Evolutionary conservation across 2,329 filamentous ascomycete genomes (phyloP).

Genomic region (Purpureocillium takamizusanense): DNA sequence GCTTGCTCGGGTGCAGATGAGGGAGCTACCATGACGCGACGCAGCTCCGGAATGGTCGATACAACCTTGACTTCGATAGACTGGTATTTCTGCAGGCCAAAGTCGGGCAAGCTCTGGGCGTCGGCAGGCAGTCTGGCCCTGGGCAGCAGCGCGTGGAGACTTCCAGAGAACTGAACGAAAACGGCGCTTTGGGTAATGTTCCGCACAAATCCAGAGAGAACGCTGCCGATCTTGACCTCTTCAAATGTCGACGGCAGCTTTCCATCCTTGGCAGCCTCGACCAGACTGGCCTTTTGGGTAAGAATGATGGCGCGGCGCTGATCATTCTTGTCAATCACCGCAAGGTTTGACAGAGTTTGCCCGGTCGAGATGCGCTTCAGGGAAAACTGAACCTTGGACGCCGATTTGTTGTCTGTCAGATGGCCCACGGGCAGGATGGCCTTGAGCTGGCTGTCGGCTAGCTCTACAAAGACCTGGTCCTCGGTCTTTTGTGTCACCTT

Average conservation of each 20-base stretch:
- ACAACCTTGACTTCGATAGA: slow-evolving; percentile 64
- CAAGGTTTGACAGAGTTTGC: slow-evolving; percentile 71
- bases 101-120: slow-evolving; percentile 57
- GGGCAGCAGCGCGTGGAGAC: slow-evolving; percentile 68
- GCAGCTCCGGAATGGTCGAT: slow-evolving; percentile 60
- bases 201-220: slow-evolving; percentile 71
- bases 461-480: slow-evolving; percentile 67
- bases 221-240: slow-evolving; percentile 59
- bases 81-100: slow-evolving; percentile 71
- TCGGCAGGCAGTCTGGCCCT: slow-evolving; percentile 70
- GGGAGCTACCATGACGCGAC: slow-evolving; percentile 54
- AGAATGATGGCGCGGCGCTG: slow-evolving; percentile 67
- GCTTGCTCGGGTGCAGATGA: slow-evolving; percentile 36
- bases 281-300: slow-evolving; percentile 73
- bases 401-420: slow-evolving; percentile 79
- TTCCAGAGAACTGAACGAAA: slow-evolving; percentile 81
- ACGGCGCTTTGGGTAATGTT: slow-evolving; percentile 75
- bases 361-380: slow-evolving; percentile 78
- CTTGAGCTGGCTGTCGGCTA: slow-evolving; percentile 65
- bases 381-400: slow-evolving; percentile 66
- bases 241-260: slow-evolving; percentile 64
- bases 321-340: slow-evolving; percentile 79
- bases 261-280: slow-evolving; percentile 65
- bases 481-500: slow-evolving; percentile 75
- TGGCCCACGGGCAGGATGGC: slow-evolving; percentile 71